Evolutionary conservation across 495 filamentous ascomycete species (phyloP), one percentile per base, ranked within the genome.

Genomic region (Penicillium longicatenatum): DNA sequence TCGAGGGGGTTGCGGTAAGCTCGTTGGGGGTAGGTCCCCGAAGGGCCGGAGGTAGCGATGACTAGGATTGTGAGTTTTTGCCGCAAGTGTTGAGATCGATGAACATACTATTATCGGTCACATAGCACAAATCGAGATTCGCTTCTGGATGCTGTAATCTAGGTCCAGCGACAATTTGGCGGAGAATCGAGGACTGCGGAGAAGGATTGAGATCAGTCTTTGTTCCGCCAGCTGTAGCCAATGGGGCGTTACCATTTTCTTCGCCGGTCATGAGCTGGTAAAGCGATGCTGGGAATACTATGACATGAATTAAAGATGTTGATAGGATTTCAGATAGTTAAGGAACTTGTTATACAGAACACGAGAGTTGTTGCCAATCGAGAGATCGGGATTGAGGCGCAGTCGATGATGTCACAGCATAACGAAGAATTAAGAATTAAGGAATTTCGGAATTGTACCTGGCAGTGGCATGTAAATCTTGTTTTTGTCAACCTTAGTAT

Each of bases 1-100:
- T 93, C 87, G 45, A 93, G 87, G 0, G 94, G 94, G 64, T 95
- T 98, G 58, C 94, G 89, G 75, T 98, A 98, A 54, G 90, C 89
- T 43, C 86, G 86, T 65, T 94, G 85, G 0, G 94, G 94, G 70
- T 95, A 97, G 21, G 90, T 91, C 47, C 86, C 85, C 26, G 86
- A 87, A 3, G 95, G 94, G 52, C 93, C 92, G 9, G 94, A 98
- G 12, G 86, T 89, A 58, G 84, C 86, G 59, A 89, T 86, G 41
- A 89, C 84, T 84, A 52, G 26, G 24, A 22, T 33, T 14, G 4
- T 20, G 37, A 37, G 37, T 55, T 33, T 22, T 44, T 26, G 26
- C 31, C 11, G 9, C 31, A 14, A 35, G 31, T 14, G 1, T 35
- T 2, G 16, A 11, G 54, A 6, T 42, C 21, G 12, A 1, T 11